Evolutionary conservation across 225 moss, liverwort and hornwort genomes (phyloP).

Genomic region (Rhytidiadelphus loreus): DNA sequence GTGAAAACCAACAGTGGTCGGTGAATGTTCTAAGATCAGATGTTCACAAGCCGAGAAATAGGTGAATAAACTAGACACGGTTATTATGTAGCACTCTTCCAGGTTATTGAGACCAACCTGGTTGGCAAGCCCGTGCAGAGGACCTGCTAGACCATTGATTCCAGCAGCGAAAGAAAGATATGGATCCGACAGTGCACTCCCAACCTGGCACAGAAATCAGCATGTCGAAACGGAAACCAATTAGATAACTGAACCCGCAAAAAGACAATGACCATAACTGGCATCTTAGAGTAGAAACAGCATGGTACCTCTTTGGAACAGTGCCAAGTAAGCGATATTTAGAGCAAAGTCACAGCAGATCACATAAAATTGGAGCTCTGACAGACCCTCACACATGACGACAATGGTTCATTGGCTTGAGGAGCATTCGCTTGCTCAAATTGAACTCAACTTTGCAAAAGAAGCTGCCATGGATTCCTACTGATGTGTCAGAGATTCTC

Average conservation of each 20-base stretch:
- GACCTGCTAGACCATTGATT: slow-evolving; percentile 72
- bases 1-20: background rate
- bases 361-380: background rate
- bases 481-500: background rate
- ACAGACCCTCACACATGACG: too few species aligned
- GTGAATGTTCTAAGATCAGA: background rate
- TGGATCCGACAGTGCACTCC: slow-evolving; percentile 70
- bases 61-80: too few species aligned
- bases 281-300: background rate
- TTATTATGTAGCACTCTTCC: background rate
- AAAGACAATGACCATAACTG: background rate
- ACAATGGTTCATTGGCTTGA: background rate
- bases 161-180: slow-evolving; percentile 70
- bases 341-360: background rate
- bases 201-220: slow-evolving; percentile 24
- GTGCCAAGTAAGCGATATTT: background rate
- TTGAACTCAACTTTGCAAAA: background rate
- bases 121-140: slow-evolving; percentile 74
- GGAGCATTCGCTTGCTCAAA: background rate
- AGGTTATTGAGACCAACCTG: slow-evolving; percentile 15
- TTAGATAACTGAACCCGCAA: background rate
- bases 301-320: background rate
- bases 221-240: background rate
- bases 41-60: background rate
- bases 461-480: background rate